Evolutionary conservation across 2,329 filamentous ascomycete species (phyloP).

Genomic region (Talaromyces sp.): DNA sequence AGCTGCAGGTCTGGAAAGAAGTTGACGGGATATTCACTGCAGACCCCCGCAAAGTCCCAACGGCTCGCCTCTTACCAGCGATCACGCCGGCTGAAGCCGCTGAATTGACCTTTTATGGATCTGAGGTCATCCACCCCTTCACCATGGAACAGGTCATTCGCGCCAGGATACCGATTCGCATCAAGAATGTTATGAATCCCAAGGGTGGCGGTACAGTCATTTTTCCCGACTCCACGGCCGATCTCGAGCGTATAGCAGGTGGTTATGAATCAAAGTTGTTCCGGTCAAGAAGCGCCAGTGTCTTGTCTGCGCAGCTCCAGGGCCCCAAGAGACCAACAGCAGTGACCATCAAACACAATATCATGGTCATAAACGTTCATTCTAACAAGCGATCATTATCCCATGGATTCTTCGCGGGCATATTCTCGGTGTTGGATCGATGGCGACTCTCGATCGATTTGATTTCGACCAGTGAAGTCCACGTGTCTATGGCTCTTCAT

Average conservation of each 20-base stretch:
- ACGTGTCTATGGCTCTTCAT: slow-evolving; percentile 95
- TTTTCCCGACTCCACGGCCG: slow-evolving; percentile 66
- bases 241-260: slow-evolving; percentile 48
- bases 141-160: slow-evolving; percentile 90
- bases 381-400: slow-evolving; percentile 95
- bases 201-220: slow-evolving; percentile 61
- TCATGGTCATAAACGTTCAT: slow-evolving; percentile 96
- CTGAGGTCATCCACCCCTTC: slow-evolving; percentile 96
- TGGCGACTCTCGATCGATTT: slow-evolving; percentile 88
- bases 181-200: slow-evolving; percentile 68
- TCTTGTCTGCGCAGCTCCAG: slow-evolving; percentile 45
- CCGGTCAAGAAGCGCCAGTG: slow-evolving; percentile 46
- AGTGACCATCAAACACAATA: slow-evolving; percentile 95
- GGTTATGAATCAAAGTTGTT: slow-evolving; percentile 57
- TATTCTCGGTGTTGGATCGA: slow-evolving; percentile 86
- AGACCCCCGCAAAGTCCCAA: slow-evolving; percentile 85
- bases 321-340: slow-evolving; percentile 75
- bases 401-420: slow-evolving; percentile 90
- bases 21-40: slow-evolving; percentile 91
- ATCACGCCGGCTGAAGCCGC: slow-evolving; percentile 95
- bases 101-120: slow-evolving; percentile 89
- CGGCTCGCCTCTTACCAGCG: slow-evolving; percentile 77
- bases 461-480: slow-evolving; percentile 93
- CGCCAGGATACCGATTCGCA: slow-evolving; percentile 63
- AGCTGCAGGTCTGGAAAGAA: slow-evolving; percentile 98